These are phyloP conservation scores for Licmophora abbreviata DNA, from an alignment of 108 stramenopile genomes.

Conservation along the genomic window DNA sequence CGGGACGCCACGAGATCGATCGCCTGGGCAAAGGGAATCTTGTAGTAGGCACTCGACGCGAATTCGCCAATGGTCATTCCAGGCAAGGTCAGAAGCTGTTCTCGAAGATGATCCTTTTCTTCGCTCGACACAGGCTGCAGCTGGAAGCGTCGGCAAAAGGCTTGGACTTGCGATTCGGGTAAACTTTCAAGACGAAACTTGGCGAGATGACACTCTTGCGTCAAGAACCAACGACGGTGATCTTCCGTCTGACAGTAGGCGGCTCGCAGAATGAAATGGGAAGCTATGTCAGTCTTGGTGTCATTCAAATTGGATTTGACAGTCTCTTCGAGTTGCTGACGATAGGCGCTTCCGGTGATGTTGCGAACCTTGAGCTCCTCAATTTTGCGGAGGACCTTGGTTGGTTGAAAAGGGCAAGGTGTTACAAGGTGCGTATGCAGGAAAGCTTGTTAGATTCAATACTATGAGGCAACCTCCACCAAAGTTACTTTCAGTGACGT, in stretches of 20 bases:
- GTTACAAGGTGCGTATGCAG: too few relatives aligned
- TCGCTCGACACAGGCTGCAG: constrained; percentile 46
- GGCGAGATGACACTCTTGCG: constrained; percentile 80
- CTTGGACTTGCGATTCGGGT: constrained; percentile 10
- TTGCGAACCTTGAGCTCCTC: constrained; percentile 82
- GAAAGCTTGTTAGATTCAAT: background rate
- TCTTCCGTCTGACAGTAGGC: constrained; percentile 92
- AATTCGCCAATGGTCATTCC: constrained; percentile 29
- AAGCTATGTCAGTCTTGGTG: constrained; percentile 67
- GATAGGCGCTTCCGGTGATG: constrained; percentile 32
- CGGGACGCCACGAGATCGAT: constrained; percentile 73
- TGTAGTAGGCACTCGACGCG: constrained; percentile 50
- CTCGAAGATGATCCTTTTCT: constrained; percentile 36
- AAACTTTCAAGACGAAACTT: constrained; percentile 72
- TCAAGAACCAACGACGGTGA: constrained; percentile 82
- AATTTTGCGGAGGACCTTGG: constrained; percentile 85
- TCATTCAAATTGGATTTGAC: constrained; percentile 31
- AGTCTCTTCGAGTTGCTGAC: constrained; percentile 14
- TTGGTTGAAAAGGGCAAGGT: background rate
- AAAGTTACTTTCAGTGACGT: background rate
- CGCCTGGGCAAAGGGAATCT: constrained; percentile 91
- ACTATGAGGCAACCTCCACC: background rate
- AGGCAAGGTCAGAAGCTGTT: constrained; percentile 22
- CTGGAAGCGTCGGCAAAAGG: constrained; percentile 49
- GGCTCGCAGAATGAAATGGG: constrained; percentile 93